These are phyloP conservation scores for Microsporum ferrugineum DNA, from an alignment of 2,329 filamentous ascomycete genomes.

Conservation along the genomic window DNA sequence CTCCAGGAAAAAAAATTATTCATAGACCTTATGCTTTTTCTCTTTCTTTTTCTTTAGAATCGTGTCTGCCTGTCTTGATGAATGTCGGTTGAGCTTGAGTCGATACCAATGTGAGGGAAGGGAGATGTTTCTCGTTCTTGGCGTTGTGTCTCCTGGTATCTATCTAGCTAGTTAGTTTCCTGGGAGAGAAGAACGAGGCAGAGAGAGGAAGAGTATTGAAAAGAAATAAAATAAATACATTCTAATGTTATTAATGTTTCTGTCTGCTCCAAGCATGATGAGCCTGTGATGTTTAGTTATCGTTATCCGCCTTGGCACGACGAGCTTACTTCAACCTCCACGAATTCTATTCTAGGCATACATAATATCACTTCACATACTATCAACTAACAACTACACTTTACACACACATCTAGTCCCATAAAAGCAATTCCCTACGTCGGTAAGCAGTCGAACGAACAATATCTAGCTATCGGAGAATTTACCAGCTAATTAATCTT, in stretches of 20 bases:
- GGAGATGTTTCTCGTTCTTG: neutral
- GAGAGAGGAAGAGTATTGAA: no score
- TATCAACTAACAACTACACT: neutral
- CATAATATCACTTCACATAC: neutral
- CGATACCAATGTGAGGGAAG: neutral
- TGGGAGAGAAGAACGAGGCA: no score
- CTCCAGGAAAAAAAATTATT: neutral
- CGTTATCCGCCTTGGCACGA: neutral
- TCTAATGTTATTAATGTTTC: neutral
- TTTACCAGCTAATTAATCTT: neutral
- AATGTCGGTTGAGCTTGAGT: no score
- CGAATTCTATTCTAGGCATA: neutral
- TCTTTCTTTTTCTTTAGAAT: neutral
- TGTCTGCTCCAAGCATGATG: neutral
- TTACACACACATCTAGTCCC: neutral
- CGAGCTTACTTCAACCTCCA: neutral
- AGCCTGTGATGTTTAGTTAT: no score
- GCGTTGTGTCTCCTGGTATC: no score
- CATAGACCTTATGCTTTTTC: neutral
- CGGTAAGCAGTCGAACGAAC: neutral
- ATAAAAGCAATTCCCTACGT: neutral
- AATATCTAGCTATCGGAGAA: neutral
- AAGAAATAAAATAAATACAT: neutral
- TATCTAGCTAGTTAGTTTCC: no score
- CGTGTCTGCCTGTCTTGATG: neutral